phyloP scores from a whole-genome alignment of 2,329 filamentous ascomycete species.

The Aspergillus brunneoviolaceus region DNA sequence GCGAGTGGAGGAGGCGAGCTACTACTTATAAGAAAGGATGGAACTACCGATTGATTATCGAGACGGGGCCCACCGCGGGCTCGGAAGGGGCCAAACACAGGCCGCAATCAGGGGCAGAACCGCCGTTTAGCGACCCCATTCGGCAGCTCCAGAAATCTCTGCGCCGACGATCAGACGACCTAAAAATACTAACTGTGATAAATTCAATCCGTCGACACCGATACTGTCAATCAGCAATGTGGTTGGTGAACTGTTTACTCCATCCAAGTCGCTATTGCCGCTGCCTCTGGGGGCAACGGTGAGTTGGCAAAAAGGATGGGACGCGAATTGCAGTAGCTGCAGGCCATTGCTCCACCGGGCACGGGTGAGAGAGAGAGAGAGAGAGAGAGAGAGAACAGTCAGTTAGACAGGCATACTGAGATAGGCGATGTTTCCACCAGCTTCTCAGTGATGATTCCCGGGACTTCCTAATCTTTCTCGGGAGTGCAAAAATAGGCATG shows the following conservation, averaged over 20 bases:
- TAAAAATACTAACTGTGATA: conserved; percentile 2
- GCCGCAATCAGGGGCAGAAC: conserved; percentile 4
- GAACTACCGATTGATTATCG: conserved; percentile 4
- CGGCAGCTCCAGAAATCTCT: conserved; percentile 4
- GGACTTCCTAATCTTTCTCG: not conserved
- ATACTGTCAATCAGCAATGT: not conserved
- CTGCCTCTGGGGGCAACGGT: not conserved
- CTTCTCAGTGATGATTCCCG: not conserved
- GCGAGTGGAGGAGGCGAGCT: not conserved
- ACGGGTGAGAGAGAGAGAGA: not conserved
- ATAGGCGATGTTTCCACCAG: not conserved
- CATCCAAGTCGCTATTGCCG: not conserved
- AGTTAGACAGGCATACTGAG: not conserved
- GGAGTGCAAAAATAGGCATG: not conserved
- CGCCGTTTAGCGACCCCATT: not conserved
- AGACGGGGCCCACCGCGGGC: conserved; percentile 4
- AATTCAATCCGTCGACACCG: not conserved
- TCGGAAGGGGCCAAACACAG: not conserved
- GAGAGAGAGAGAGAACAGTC: not conserved
- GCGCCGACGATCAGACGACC: conserved; percentile 8
- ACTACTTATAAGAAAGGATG: not conserved
- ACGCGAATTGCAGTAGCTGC: not conserved
- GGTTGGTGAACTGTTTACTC: not conserved
- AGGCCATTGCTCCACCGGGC: not conserved
- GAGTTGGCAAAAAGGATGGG: conserved; percentile 3